Evolutionary conservation across 2,329 filamentous ascomycete species (phyloP).

Genomic region (Coleophoma cylindrospora): DNA sequence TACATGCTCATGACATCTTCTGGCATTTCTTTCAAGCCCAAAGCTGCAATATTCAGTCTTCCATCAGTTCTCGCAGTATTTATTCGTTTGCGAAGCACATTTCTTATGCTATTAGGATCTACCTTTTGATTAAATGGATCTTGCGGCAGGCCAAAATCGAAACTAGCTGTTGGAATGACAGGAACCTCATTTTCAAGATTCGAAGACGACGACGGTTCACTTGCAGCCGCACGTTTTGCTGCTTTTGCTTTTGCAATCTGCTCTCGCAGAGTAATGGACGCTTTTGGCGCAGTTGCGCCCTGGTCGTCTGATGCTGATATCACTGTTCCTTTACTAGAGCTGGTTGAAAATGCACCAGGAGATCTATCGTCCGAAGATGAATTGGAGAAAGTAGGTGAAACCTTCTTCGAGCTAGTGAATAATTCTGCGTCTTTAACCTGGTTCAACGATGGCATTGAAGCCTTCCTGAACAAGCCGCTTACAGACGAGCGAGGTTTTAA

Average conservation of each 20-base stretch:
- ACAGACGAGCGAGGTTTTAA: conserved; percentile 47
- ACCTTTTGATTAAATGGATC: conserved; percentile 68
- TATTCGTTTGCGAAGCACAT: conserved; percentile 69
- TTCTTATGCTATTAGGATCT: conserved; percentile 53
- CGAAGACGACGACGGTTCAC: conserved; percentile 24
- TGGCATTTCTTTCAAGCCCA: conserved; percentile 76
- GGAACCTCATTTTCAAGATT: conserved; percentile 26
- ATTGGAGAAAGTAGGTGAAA: conserved; percentile 19
- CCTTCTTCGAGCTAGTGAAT: conserved; percentile 19
- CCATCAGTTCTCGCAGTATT: conserved; percentile 71
- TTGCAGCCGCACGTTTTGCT: conserved; percentile 51
- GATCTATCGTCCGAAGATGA: conserved; percentile 19
- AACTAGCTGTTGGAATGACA: conserved; percentile 43
- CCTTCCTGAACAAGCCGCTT: conserved; percentile 50
- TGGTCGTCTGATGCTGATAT: conserved; percentile 25
- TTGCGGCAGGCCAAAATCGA: conserved; percentile 52
- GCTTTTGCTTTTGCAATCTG: conserved; percentile 93
- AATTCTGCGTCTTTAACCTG: conserved; percentile 18
- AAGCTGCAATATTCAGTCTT: conserved; percentile 79
- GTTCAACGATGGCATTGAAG: conserved; percentile 39
- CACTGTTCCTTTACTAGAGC: conserved; percentile 10
- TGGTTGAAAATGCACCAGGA: conserved; percentile 9
- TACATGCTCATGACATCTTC: conserved; percentile 88
- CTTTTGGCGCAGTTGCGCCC: conserved; percentile 50
- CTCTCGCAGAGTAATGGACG: conserved; percentile 76